These are phyloP conservation scores for Fusarium sp. DNA, from an alignment of 2,329 filamentous ascomycete genomes.

Conservation along the genomic window DNA sequence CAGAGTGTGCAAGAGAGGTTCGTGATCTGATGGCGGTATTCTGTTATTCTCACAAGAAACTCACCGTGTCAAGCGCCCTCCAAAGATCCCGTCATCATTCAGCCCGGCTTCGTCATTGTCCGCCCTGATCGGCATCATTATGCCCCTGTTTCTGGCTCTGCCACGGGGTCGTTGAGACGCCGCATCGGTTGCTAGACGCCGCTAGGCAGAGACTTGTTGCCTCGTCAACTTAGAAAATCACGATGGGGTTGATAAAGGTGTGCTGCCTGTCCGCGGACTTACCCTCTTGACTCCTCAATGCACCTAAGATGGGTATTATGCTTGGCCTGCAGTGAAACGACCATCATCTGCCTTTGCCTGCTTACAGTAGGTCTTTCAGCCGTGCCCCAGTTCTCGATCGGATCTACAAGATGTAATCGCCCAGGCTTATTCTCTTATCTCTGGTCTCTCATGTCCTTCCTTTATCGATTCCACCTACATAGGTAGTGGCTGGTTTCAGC, in stretches of 20 bases:
- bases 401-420: neutral
- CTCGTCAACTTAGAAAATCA: conserved; percentile 27
- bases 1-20: conserved; percentile 9
- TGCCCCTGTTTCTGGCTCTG: conserved; percentile 14
- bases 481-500: neutral
- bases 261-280: neutral
- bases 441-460: neutral
- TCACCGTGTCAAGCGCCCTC: neutral
- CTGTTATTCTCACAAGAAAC: neutral
- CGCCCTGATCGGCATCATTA: conserved; percentile 17
- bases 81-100: conserved; percentile 28
- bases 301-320: neutral
- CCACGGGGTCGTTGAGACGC: neutral
- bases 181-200: conserved; percentile 3
- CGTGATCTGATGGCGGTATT: neutral
- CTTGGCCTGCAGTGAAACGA: neutral
- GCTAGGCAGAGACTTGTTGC: conserved; percentile 22
- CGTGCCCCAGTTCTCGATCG: neutral
- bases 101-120: conserved; percentile 26
- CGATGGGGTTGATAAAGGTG: conserved; percentile 4
- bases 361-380: neutral
- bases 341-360: neutral
- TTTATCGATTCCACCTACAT: neutral
- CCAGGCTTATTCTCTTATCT: neutral
- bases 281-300: neutral